Evolutionary conservation across 2,329 filamentous ascomycete genomes (phyloP).

Genomic region (Malbranchea zuffiana): DNA sequence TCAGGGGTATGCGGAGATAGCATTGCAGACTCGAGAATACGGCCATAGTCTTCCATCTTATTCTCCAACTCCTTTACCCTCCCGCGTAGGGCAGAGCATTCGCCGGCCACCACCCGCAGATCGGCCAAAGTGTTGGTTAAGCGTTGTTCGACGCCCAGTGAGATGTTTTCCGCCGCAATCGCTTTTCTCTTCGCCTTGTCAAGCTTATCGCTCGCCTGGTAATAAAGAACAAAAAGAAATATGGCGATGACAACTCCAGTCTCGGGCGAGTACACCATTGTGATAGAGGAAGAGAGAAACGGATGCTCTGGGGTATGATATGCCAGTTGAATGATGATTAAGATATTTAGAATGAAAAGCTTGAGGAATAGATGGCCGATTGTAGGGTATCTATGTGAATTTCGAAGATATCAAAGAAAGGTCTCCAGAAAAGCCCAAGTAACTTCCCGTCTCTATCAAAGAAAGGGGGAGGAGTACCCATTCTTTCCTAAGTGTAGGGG

Average conservation of each 20-base stretch:
- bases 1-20: slow-evolving; percentile 1
- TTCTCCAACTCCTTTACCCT: slow-evolving; percentile 8
- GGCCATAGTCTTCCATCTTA: slow-evolving; percentile 9
- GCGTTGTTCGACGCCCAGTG: slow-evolving; percentile 1
- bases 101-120: slow-evolving; percentile 3
- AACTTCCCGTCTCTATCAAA: too few species aligned
- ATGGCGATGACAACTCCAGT: slow-evolving; percentile 5
- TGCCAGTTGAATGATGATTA: not conserved
- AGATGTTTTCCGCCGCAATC: not conserved
- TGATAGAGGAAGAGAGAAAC: not conserved
- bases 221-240: slow-evolving; percentile 5
- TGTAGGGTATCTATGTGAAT: not conserved
- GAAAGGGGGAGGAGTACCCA: too few species aligned
- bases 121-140: slow-evolving; percentile 2
- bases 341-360: too few species aligned
- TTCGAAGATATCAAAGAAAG: not conserved
- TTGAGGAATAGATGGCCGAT: too few species aligned
- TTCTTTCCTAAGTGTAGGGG: too few species aligned
- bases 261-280: slow-evolving; percentile 7
- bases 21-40: slow-evolving; percentile 3
- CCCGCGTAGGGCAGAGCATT: slow-evolving; percentile 7
- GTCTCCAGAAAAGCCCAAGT: slow-evolving; percentile 5
- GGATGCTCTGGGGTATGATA: not conserved
- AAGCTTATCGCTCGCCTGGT: slow-evolving; percentile 2
- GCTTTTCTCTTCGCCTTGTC: slow-evolving; percentile 6